Base-by-base conservation (phyloP, 2,329 filamentous ascomycete genomes). In the Trichoderma oligosporum region DNA sequence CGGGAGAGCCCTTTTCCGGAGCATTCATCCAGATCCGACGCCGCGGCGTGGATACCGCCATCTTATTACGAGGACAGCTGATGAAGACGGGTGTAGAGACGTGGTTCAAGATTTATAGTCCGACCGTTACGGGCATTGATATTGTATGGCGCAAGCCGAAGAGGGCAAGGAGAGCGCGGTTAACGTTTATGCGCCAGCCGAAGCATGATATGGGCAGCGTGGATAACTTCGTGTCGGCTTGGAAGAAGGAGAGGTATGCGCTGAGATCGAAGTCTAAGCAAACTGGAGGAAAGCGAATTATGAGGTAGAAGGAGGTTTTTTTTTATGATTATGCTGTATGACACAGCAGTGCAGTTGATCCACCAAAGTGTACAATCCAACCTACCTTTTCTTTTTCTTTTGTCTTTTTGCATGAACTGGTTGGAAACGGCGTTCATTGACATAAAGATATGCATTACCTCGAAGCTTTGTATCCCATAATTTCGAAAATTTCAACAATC, bases 31-130 rank as follows among this genome's bases (percentile, higher is more conserved):
- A 88, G 69, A 92, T 99, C 70, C 88, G 92, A 56, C 82, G 91
- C 55, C 82, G 88, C n/a, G 91, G 91, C 59, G 83, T 94, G 60
- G 93, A 97, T 75, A 96, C 91, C 2, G 88, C 89, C 4, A 87
- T 99, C 56, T 76, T 96, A 59, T 79, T 99, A 60, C 83, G 94
- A 57, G 93, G 93, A 66, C 86, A 95, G 70, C 77, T 99, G 65
- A 92, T 90, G 64, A 84, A 89, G 65, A 84, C 95, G 6, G 89
- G 90, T 60, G 90, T 96, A 60, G 94, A 99, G 82, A 94, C 96
- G 90, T 96, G 91, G 86, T 91, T 89, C 75, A 99, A 99, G 80
- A 80, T 97, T 59, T 97, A 94, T 78, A 89, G 85, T 69, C 93
- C 93, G 60, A 88, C 89, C 69, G 87, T 97, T 29, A 85, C 88